Evolutionary conservation across 2,329 filamentous ascomycete genomes (phyloP).

Genomic region (Blastomyces emzantsi): DNA sequence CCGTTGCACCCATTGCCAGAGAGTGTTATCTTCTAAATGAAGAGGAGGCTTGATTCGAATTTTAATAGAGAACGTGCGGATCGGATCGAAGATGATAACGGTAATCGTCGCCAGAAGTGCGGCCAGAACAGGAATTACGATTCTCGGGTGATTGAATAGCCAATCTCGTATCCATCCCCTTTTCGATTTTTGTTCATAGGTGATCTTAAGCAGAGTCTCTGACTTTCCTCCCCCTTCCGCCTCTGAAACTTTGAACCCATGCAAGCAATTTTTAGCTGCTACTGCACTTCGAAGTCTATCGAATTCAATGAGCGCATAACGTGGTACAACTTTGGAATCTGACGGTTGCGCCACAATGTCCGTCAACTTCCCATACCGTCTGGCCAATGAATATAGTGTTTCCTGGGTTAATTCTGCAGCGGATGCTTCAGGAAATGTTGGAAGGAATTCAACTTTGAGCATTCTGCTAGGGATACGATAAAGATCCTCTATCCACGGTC

Average conservation of each 20-base stretch:
- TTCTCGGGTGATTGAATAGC: slow-evolving; percentile 74
- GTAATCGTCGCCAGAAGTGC: slow-evolving; percentile 75
- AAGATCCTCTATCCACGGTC: slow-evolving; percentile 90
- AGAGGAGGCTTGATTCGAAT: slow-evolving; percentile 72
- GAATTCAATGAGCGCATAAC: slow-evolving; percentile 73
- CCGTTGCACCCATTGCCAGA: slow-evolving; percentile 73
- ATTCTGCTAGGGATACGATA: slow-evolving; percentile 68
- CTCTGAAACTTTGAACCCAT: slow-evolving; percentile 66
- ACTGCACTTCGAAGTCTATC: slow-evolving; percentile 63
- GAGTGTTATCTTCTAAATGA: slow-evolving; percentile 59
- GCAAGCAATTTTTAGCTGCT: slow-evolving; percentile 86
- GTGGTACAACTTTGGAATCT: slow-evolving; percentile 76
- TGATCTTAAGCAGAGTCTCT: slow-evolving; percentile 69
- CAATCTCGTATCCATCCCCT: slow-evolving; percentile 76
- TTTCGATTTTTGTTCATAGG: slow-evolving; percentile 72
- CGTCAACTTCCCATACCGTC: slow-evolving; percentile 79
- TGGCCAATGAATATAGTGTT: slow-evolving; percentile 74
- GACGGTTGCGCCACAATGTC: slow-evolving; percentile 76
- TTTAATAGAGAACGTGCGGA: slow-evolving; percentile 87
- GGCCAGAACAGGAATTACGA: slow-evolving; percentile 74
- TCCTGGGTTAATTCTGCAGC: slow-evolving; percentile 78
- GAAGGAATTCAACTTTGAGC: slow-evolving; percentile 75
- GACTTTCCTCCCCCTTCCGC: slow-evolving; percentile 61
- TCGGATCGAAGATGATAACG: slow-evolving; percentile 85
- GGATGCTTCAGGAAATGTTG: slow-evolving; percentile 59